These are phyloP conservation scores for Herpetospermum pedunculosum DNA, from an alignment of 306 rosid genomes.

Conservation along the genomic window DNA sequence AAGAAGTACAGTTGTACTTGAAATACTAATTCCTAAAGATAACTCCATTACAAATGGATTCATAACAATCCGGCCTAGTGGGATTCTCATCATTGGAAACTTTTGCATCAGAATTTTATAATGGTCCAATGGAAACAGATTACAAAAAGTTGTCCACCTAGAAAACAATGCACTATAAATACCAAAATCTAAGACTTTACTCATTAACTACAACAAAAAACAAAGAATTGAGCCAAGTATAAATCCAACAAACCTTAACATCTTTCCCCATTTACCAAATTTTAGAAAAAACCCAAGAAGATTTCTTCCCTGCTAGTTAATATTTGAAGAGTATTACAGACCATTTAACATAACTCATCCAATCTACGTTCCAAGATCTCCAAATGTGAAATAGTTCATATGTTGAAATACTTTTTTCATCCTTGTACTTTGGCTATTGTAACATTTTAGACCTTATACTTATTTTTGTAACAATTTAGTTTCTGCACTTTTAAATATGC, in stretches of 20 bases:
- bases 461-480: too few relatives aligned
- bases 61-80: background rate
- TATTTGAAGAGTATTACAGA: background rate
- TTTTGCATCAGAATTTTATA: background rate
- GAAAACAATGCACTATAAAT: background rate
- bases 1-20: background rate
- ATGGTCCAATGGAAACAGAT: background rate
- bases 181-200: background rate
- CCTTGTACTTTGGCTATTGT: background rate
- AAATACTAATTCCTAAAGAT: background rate
- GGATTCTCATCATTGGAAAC: background rate
- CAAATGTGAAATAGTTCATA: background rate
- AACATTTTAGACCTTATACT: background rate
- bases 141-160: background rate
- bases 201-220: background rate
- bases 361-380: background rate
- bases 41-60: background rate
- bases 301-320: background rate
- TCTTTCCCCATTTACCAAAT: too few relatives aligned
- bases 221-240: background rate
- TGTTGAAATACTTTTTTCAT: background rate
- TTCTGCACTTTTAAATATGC: too few relatives aligned
- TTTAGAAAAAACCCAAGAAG: background rate
- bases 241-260: conserved; percentile 1
- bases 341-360: background rate